phyloP scores from a whole-genome alignment of 495 filamentous ascomycete species.

The Xylaria palmicola region DNA sequence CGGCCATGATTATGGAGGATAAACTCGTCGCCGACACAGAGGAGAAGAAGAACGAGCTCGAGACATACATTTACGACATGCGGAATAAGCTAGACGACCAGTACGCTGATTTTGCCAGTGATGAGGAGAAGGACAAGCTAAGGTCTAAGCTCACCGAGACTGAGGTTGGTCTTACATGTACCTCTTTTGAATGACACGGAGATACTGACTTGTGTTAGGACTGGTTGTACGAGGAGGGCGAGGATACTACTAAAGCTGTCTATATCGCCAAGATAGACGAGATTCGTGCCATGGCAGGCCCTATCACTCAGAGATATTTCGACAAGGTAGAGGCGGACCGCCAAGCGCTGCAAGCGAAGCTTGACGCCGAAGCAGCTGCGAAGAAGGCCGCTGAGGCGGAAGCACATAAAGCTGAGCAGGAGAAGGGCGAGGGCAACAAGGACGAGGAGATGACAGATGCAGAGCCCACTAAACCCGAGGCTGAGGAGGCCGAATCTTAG shows the following conservation, averaged over 20 bases:
- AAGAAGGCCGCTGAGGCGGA: constrained; percentile 73
- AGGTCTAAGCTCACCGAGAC: constrained; percentile 71
- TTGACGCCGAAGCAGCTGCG: constrained; percentile 80
- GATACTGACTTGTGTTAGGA: constrained; percentile 57
- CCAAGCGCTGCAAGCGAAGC: constrained; percentile 66
- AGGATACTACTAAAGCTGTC: constrained; percentile 88
- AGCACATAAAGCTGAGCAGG: constrained; percentile 48
- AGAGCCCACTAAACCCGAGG: constrained; percentile 48
- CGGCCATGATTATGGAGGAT: constrained; percentile 92
- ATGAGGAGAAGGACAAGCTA: constrained; percentile 89
- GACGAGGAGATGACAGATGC: constrained; percentile 61
- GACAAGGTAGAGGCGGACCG: constrained; percentile 92
- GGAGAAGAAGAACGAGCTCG: constrained; percentile 99
- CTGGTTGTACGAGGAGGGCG: constrained; percentile 98
- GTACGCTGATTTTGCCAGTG: constrained; percentile 82
- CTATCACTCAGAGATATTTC: constrained; percentile 90
- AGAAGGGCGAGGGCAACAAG: constrained; percentile 40
- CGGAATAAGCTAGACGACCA: constrained; percentile 90
- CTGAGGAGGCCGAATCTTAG: constrained; percentile 35
- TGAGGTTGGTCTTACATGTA: constrained; percentile 64
- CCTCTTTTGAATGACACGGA: constrained; percentile 1
- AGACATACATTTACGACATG: constrained; percentile 94
- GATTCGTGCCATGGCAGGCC: constrained; percentile 84
- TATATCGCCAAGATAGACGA: constrained; percentile 96
- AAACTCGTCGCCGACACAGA: constrained; percentile 98